Evolutionary conservation across 208 protist genomes (phyloP), one percentile per base, ranked within the genome.

Genomic region (Lotmaria passim): DNA sequence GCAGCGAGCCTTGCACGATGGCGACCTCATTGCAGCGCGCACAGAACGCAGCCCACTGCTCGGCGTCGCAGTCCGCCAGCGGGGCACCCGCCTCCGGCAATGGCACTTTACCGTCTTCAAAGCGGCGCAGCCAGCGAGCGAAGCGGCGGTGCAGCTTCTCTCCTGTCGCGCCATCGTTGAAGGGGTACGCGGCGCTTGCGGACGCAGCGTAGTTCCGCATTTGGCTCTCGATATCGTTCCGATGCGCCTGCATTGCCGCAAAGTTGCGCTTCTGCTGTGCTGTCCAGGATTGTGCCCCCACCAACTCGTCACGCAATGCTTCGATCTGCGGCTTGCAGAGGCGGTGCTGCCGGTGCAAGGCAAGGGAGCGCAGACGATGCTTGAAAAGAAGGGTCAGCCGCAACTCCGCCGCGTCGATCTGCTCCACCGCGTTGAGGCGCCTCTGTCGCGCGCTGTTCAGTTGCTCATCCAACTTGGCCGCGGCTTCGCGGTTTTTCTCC

Each of bases 81-180:
- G 79, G 76, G 10, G 36, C 47, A 36, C 80, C 68, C 14, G 41
- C 39, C 21, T 57, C 60, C 2, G 76, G 66, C 8, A 85, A 56
- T 36, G 79, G 44, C 38, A 43, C 83, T 47, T 81, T 82, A 30
- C 78, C 79, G 8, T 89, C 81, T 26, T 89, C 89, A 48, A 86
- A 87, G 62, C 83, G 86, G 39, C 66, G 75, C 53, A 80, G 80
- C 86, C 85, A 92, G n/a, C 82, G 78, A 8, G 64, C 76, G 60
- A 94, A 86, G 57, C 89, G 86, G 52, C 86, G 84, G 51, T 88
- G 78, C 48, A 97, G 61, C 66, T 75, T 87, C 46, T 95, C 92
- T 0, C 86, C 86, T 31, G 73, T 70, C 15, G 73, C 70, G 7
- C 39, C 50, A 51, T 91, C 90, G 36, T 58, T 57, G 71, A 97